phyloP scores from a whole-genome alignment of 2,329 filamentous ascomycete genomes.

The Hypoxylon sp. region DNA sequence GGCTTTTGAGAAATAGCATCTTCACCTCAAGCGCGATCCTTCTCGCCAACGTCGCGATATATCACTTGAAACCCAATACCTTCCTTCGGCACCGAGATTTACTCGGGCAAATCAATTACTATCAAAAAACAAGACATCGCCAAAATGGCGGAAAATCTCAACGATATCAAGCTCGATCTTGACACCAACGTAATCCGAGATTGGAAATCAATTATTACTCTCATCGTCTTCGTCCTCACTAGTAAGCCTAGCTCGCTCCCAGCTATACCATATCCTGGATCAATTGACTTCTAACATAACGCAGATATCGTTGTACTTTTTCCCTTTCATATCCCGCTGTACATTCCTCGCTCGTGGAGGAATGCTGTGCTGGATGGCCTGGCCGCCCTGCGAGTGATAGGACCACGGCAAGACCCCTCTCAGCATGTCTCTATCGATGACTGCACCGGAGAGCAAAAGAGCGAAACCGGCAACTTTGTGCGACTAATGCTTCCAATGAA shows the following conservation, averaged over 20 bases:
- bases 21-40: neutral
- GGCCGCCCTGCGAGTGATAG: slow-evolving; percentile 63
- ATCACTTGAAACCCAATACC: neutral
- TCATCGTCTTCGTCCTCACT: slow-evolving; percentile 76
- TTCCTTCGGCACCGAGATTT: neutral
- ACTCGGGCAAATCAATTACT: slow-evolving; percentile 1
- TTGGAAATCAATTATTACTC: slow-evolving; percentile 78
- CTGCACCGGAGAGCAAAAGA: slow-evolving; percentile 34
- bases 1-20: neutral
- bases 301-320: slow-evolving; percentile 77
- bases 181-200: slow-evolving; percentile 69
- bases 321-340: slow-evolving; percentile 74
- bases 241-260: slow-evolving; percentile 65
- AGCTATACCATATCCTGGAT: neutral
- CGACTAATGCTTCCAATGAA: slow-evolving; percentile 73
- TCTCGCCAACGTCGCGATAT: slow-evolving; percentile 1
- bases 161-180: slow-evolving; percentile 46
- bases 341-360: slow-evolving; percentile 65
- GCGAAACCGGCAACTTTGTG: slow-evolving; percentile 57
- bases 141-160: slow-evolving; percentile 40
- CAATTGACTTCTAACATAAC: slow-evolving; percentile 25
- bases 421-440: slow-evolving; percentile 36
- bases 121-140: neutral
- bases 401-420: slow-evolving; percentile 53
- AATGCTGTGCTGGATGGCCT: slow-evolving; percentile 60